Base-by-base conservation (phyloP, 345 rosid species). In the Luvunga scandens region DNA sequence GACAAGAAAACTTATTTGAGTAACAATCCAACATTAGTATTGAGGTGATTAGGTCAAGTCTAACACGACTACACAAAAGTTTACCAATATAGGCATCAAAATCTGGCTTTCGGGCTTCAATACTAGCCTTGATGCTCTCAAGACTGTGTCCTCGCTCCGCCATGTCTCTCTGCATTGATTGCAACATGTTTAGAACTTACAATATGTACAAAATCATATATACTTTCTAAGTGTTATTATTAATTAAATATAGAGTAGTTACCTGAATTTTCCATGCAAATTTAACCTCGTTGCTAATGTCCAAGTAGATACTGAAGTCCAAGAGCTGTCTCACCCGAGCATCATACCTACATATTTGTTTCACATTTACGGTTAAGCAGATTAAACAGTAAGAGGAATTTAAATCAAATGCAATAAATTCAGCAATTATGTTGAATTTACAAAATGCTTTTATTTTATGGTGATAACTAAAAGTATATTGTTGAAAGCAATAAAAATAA, bases 131-230 rank as follows among this genome's bases (percentile, higher is more conserved):
- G 84, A 96, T 93, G 86, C 99, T 96, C 83, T 96, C 99, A 13
- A 96, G 93, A 72, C 99, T 96, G 89, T 96, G 99, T 14, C 99
- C 98, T 88, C 99, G 82, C 86, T 96, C 99, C 9, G 97, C 98
- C 99, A 92, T 96, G 84, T 96, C 99, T 69, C 99, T 93, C 99
- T 95, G 79, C 86, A 82, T 72, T 59, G 74, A 2, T 38, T 72
- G 4, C 14, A 64, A 69, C 34, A 57, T 6, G 68, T 33, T 80
- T 36, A 78, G 48, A 48, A 59, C 57, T 48, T 38, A 60, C 31
- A 50, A 59, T 31, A 77, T 61, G 6, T 18, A 64, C 24, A 42
- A 69, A 68, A 34, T n/a, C 24, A 28, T 14, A 53, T 53, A 61
- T 73, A 59, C 38, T 6, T 28, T 4, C n/a, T 38, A 69, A 24